Conservation (phyloP, 2,329 filamentous ascomycete species). For the Fusarium temperatum region DNA sequence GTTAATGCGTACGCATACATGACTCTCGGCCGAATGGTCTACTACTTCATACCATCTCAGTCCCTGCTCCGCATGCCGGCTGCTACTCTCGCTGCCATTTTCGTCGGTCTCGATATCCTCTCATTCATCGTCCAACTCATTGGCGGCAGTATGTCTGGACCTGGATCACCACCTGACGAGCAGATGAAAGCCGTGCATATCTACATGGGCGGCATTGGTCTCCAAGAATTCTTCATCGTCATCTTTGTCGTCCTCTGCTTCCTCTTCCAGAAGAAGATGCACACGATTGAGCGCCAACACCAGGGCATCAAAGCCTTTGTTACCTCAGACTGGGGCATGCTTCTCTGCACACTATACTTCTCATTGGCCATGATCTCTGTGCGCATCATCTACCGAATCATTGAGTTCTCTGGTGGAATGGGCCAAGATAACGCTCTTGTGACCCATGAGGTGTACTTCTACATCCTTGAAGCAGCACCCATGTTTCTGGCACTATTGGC, state of each 20-base stretch:
- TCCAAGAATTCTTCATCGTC: slow-evolving; percentile 61
- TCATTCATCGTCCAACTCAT: slow-evolving; percentile 49
- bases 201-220: slow-evolving; percentile 63
- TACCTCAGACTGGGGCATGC: slow-evolving; percentile 14
- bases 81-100: slow-evolving; percentile 48
- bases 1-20: slow-evolving; percentile 60
- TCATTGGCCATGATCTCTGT: slow-evolving; percentile 50
- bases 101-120: slow-evolving; percentile 53
- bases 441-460: slow-evolving; percentile 57
- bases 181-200: slow-evolving; percentile 50
- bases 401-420: slow-evolving; percentile 58
- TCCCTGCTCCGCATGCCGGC: slow-evolving; percentile 51
- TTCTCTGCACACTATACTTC: slow-evolving; percentile 46
- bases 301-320: background rate
- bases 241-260: slow-evolving; percentile 53
- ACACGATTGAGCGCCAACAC: background rate
- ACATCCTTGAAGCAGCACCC: slow-evolving; percentile 54
- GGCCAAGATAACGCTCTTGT: slow-evolving; percentile 29
- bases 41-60: slow-evolving; percentile 52
- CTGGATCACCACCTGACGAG: slow-evolving; percentile 37
- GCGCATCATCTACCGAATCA: slow-evolving; percentile 64
- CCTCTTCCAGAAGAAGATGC: slow-evolving; percentile 25
- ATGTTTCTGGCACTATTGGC: slow-evolving; percentile 55
- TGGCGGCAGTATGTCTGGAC: slow-evolving; percentile 44
- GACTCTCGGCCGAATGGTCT: slow-evolving; percentile 55